Evolutionary conservation across 371 early-diverging fungal species (phyloP), one percentile per base, ranked within the genome.

Genomic region (Syncephalastrum contaminatum): DNA sequence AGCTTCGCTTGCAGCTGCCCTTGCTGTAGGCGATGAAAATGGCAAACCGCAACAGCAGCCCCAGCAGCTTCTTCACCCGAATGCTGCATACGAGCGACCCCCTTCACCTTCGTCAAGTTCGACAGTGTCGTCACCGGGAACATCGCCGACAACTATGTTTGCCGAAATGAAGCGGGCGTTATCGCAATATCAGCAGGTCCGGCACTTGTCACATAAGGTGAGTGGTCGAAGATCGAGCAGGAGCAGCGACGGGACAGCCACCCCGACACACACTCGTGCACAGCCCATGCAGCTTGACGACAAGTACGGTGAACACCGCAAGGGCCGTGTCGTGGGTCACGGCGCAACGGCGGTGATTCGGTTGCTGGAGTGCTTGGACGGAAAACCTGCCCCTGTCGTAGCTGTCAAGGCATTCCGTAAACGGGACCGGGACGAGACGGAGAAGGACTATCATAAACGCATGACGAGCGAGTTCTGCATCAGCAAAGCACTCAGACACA

Each of bases 341-440:
- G 67, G 67, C 12, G 64, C 64, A 7, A 63, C 64, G 5, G 64
- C 64, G 6, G 56, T 55, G 39, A 54, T 63, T n/a, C 53, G 52
- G 27, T 46, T 58, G 12, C 13, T 58, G 5, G 51, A 58, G 14
- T 20, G 43, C 25, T 8, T 46, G 36, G 43, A 36, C 16, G 22
- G 44, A 8, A 41, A 20, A 24, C 19, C 27, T 43, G 21, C 54
- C 24, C 45, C 54, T 22, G 42, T 53, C 3, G 54, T 76, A 36
- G 77, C 77, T 15, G 73, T 73, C 48, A 76, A 76, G 20, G 58
- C 59, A 36, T 76, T 73, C 44, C 67, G 63, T 15, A 73, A 67
- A 51, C 49, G 56, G 13, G 69, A 69, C 46, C 55, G 67, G 59
- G 60, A 63, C 27, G 71, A 71, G 14, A 54, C 43, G 16, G 40